Base-by-base conservation (phyloP, 345 rosid genomes). In the Kandelia obovata region DNA sequence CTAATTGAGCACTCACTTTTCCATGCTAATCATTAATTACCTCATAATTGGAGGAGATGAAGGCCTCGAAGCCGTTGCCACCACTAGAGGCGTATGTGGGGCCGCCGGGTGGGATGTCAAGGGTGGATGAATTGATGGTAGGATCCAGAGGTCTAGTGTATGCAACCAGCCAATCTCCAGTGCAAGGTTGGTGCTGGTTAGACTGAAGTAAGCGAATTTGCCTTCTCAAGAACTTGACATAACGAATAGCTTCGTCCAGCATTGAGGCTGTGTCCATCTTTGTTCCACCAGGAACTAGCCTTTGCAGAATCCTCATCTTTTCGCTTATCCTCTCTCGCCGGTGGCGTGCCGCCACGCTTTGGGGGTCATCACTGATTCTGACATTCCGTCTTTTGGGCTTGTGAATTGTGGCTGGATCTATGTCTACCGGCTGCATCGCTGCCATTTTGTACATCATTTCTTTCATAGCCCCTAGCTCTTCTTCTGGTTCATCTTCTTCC, bases 381-480 rank as follows among this genome's bases (percentile, higher is more conserved):
- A 92, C 88, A 79, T 92, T 95, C 53, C 94, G 78, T 63, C 99
- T 84, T 72, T 87, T 90, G 0, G 99, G 99, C 75, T 83, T 95
- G 17, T 78, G 83, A 62, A 92, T 76, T 2, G 90, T 87, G 26
- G 86, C 82, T 0, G 97, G 99, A 65, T 96, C 99, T 58, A 96
- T 88, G 77, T 92, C 97, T 0, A 96, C 95, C 0, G 99, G 95
- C 67, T 92, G 99, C 98, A 96, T 90, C 73, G 86, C 90, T 0
- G 99, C 97, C 8, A 96, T 90, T 75, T 82, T 90, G 85, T 87
- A 96, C 98, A 92, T 84, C 99, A 92, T 92, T 77, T 96, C 99
- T 69, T 92, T 96, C 96, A 86, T 83, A 68, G 98, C 90, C 58
- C 94, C 86, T 0, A 95, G 84, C 77, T 95, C 94, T 46, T 95